Percentiles rank a stretch among this genome's conserved stretches.
Evolutionary conservation across 192 early-diverging fungal genomes (phyloP).

Genomic region (Gonapodya prolifera): DNA sequence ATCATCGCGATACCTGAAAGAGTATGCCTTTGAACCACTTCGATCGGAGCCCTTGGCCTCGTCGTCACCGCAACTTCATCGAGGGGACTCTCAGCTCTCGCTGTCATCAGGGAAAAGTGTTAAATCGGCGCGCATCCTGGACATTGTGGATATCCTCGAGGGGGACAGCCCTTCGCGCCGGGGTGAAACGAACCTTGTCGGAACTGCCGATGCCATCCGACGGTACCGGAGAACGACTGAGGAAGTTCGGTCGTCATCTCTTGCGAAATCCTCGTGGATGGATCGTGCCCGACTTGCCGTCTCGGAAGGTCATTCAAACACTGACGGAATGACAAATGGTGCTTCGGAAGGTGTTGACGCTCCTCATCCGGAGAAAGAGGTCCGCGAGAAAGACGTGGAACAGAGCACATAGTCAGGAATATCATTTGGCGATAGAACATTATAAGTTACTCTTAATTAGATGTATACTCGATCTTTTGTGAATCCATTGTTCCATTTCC

Average conservation of each 20-base stretch:
- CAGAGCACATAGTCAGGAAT: too few relatives aligned
- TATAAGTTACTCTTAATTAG: background rate
- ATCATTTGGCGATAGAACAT: background rate
- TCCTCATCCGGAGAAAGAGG: background rate
- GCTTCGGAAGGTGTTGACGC: too few relatives aligned
- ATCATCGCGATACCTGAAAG: background rate
- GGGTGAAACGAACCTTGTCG: background rate
- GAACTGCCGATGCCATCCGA: background rate
- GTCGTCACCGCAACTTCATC: background rate
- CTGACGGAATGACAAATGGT: too few relatives aligned
- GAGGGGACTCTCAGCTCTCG: background rate
- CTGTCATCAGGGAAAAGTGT: background rate
- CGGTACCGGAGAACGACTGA: background rate
- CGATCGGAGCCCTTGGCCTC: background rate
- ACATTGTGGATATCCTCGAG: background rate
- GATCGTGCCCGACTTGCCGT: background rate
- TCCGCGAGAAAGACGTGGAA: background rate
- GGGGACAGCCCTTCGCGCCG: background rate
- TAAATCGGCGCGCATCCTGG: background rate
- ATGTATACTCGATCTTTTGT: background rate
- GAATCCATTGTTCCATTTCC: background rate
- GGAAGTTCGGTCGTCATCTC: background rate
- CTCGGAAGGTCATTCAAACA: background rate
- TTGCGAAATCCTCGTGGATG: background rate
- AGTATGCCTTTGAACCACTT: background rate